phyloP scores from a whole-genome alignment of 2,329 filamentous ascomycete species.

The Apiospora aurea region DNA sequence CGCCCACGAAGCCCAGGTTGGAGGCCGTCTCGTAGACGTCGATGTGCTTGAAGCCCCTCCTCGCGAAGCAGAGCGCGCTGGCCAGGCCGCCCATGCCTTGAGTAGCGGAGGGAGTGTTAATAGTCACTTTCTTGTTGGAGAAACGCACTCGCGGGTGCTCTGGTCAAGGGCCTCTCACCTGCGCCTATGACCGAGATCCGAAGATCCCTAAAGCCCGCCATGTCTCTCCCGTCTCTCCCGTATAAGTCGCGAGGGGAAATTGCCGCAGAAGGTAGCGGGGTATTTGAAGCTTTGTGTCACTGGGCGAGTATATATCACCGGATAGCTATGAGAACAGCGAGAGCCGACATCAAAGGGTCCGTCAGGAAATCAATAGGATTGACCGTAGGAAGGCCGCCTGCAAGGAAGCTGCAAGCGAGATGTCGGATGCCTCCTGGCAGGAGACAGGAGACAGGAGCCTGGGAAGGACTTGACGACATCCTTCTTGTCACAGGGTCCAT shows the following conservation, averaged over 20 bases:
- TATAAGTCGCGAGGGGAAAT: neutral
- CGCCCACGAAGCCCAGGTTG: slow-evolving; percentile 80
- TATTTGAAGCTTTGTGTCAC: neutral
- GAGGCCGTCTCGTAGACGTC: slow-evolving; percentile 77
- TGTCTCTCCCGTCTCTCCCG: slow-evolving; percentile 28
- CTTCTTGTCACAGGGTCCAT: neutral
- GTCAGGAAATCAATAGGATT: neutral
- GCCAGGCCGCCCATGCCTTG: slow-evolving; percentile 83
- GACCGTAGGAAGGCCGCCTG: neutral
- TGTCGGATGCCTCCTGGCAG: neutral
- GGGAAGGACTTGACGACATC: slow-evolving; percentile 2
- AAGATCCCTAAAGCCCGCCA: slow-evolving; percentile 44
- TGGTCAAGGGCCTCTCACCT: slow-evolving; percentile 42
- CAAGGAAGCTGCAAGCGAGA: neutral
- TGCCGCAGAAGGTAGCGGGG: neutral
- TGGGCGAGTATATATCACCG: neutral
- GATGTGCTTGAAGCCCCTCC: slow-evolving; percentile 77
- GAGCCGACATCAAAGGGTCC: neutral
- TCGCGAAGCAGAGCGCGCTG: slow-evolving; percentile 74
- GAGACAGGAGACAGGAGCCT: neutral
- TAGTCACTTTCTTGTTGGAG: neutral
- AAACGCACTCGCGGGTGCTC: neutral
- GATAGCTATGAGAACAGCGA: neutral
- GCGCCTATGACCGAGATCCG: slow-evolving; percentile 56
- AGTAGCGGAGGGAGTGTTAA: neutral